Base-by-base conservation (phyloP, 768 basidiomycete genomes). In the Ramaria sp. region DNA sequence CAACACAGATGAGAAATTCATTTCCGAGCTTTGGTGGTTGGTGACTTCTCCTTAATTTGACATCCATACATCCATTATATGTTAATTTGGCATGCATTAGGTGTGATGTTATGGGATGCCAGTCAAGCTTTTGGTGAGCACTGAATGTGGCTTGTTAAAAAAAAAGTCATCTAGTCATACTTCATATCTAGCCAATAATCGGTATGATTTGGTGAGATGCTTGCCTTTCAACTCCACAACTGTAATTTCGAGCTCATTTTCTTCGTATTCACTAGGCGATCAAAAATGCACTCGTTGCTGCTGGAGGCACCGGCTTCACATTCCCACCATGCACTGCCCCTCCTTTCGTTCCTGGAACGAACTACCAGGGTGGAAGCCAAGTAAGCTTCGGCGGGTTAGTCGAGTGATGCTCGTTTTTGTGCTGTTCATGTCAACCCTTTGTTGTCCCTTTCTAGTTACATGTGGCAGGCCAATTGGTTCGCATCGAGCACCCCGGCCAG, bases 401-500 rank as follows among this genome's bases (percentile, higher is more conserved):
- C 24, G 28, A 16, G n/a, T 24, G 18, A 7, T 18, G n/a, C 50
- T 32, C 7, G 36, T 36, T 10, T 37, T 42, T 15, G 13, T 36
- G 43, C 6, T 27, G 52, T 30, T 24, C 32, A 32, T 16, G 49
- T 34, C 34, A 38, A 9, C 27, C 47, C 1, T 55, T 30, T 38
- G 32, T 55, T 32, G 38, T 43, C 30, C 6, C n/a, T n/a, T n/a
- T n/a, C n/a, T 53, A 79, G 78, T 25, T 81, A 83, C 62, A 78
- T 83, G 55, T 85, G 78, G 78, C 70, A 83, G 78, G 79, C 82
- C 13, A 83, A 83, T 59, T 84, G 73, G 70, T 83, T 67, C 61
- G 71, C 84, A 16, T 68, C 71, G 5, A 61, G 67, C 16, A 69
- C 70, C 27, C 82, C 82, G 3, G 62, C 69, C 30, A 69, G 61